phyloP scores from a whole-genome alignment of 2,329 filamentous ascomycete species.

The Penicillium italicum region DNA sequence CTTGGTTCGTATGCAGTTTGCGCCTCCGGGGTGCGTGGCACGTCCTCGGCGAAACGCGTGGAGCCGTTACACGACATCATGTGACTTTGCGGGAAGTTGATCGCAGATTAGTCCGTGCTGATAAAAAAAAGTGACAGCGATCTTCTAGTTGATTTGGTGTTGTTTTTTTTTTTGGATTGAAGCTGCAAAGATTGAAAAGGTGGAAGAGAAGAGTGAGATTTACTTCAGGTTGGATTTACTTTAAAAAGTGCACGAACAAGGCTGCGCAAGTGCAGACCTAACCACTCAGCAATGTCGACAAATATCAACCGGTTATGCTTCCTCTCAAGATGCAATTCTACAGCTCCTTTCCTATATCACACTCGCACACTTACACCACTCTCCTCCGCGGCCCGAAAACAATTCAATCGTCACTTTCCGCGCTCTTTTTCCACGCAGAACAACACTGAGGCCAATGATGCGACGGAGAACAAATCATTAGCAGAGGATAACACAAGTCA shows the following conservation, averaged over 20 bases:
- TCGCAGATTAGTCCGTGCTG: background rate
- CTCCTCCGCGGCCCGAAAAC: slow-evolving; percentile 5
- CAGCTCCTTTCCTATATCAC: slow-evolving; percentile 68
- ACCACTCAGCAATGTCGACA: slow-evolving; percentile 26
- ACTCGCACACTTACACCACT: slow-evolving; percentile 56
- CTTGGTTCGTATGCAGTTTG: background rate
- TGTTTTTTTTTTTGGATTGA: background rate
- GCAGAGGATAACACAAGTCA: background rate
- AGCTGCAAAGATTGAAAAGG: background rate
- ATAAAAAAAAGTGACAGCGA: background rate
- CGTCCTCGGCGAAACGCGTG: slow-evolving; percentile 8
- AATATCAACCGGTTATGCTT: slow-evolving; percentile 33
- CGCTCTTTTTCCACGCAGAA: slow-evolving; percentile 19
- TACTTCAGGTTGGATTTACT: background rate
- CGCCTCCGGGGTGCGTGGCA: background rate
- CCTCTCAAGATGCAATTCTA: slow-evolving; percentile 29
- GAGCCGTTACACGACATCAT: slow-evolving; percentile 18
- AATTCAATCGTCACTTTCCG: slow-evolving; percentile 8
- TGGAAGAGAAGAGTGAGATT: background rate
- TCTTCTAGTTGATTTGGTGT: background rate
- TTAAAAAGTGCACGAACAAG: background rate
- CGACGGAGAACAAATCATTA: background rate
- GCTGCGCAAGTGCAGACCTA: background rate
- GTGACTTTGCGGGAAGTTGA: slow-evolving; percentile 12
- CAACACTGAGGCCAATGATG: background rate